Conservation (phyloP, 768 basidiomycete genomes). For the Boletus pseudopeckii region DNA sequence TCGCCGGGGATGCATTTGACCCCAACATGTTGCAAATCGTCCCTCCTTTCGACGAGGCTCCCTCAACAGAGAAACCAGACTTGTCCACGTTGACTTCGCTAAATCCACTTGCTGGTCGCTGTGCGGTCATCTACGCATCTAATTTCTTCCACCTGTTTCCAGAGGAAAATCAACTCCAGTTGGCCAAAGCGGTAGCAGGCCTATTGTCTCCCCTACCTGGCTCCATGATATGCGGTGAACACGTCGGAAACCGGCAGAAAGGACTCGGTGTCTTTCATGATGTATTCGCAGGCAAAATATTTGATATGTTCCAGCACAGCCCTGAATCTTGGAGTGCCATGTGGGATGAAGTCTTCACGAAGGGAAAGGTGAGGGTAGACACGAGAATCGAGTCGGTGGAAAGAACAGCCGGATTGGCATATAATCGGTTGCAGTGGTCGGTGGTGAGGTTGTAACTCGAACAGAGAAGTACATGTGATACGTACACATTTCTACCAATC, state of each 20-base stretch:
- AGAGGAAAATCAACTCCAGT: conserved; percentile 25
- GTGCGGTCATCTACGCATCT: conserved; percentile 49
- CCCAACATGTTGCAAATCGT: conserved; percentile 37
- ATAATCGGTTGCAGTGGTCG: conserved; percentile 25
- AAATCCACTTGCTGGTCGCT: conserved; percentile 44
- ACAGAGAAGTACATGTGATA: neutral
- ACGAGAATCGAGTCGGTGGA: neutral
- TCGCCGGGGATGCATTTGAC: conserved; percentile 56
- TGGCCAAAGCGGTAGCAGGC: conserved; percentile 29
- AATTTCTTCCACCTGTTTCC: conserved; percentile 44
- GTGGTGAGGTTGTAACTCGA: conserved; percentile 15
- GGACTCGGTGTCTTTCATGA: neutral
- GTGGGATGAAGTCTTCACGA: conserved; percentile 37
- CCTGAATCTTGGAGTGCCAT: conserved; percentile 36
- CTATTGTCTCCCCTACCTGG: conserved; percentile 30
- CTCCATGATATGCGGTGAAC: conserved; percentile 32
- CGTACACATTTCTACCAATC: too few relatives aligned
- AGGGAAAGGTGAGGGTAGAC: conserved; percentile 11
- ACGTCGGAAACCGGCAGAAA: conserved; percentile 14
- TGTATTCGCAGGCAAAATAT: neutral
- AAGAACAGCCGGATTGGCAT: neutral
- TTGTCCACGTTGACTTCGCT: conserved; percentile 40
- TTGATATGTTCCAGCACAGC: conserved; percentile 29
- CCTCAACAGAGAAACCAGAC: conserved; percentile 22
- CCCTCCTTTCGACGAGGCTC: conserved; percentile 27